Evolutionary conservation across 2,329 filamentous ascomycete genomes (phyloP).

Genomic region (Cladophialophora psammophila): DNA sequence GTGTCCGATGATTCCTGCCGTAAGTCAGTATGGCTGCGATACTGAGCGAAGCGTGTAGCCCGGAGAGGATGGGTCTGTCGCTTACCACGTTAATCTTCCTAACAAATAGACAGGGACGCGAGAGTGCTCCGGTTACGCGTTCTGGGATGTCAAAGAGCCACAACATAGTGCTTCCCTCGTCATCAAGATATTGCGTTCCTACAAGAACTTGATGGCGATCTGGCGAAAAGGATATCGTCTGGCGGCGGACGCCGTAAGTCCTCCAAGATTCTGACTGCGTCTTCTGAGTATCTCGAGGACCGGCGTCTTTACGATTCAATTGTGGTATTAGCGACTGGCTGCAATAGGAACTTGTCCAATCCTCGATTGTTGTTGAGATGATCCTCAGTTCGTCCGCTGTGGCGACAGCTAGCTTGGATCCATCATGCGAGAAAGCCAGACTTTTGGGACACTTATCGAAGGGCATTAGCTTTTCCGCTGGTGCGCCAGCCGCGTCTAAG

Average conservation of each 20-base stretch:
- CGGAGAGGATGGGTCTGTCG: not conserved
- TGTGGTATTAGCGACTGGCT: not conserved
- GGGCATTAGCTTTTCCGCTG: not conserved
- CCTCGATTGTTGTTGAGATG: not conserved
- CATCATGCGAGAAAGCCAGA: constrained; percentile 5
- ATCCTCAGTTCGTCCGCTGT: constrained; percentile 8
- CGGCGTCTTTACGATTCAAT: not conserved
- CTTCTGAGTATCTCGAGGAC: not conserved
- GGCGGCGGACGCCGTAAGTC: not conserved
- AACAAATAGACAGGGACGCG: not conserved
- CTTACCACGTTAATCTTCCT: constrained; percentile 6
- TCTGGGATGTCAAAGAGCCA: constrained; percentile 10
- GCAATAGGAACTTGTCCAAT: not conserved
- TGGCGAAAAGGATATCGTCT: constrained; percentile 4
- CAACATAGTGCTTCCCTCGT: not conserved
- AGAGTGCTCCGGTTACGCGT: not conserved
- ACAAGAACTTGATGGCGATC: not conserved
- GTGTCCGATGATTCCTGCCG: not conserved
- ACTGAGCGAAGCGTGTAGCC: not conserved
- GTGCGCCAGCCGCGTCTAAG: not conserved
- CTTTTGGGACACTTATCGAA: not conserved
- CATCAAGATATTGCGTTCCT: constrained; percentile 9
- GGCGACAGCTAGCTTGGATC: constrained; percentile 12
- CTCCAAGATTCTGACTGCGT: not conserved
- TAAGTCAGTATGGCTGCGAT: not conserved